Base-by-base conservation (phyloP, 1,139 yeast genomes). In the Sugiyamaella neomexicana region DNA sequence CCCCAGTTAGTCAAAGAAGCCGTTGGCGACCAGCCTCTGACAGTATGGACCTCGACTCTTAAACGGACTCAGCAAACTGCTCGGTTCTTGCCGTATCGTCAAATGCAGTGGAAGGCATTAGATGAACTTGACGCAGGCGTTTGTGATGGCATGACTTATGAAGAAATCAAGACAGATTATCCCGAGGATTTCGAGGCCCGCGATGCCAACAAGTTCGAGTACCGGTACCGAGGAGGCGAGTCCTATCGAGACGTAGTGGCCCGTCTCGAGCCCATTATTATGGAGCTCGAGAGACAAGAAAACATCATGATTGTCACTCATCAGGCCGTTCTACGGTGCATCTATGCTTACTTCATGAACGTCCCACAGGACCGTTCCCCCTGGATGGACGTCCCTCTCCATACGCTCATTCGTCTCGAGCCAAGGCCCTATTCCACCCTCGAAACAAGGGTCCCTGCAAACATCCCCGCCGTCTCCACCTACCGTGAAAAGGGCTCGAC, bases 381-480 rank as follows among this genome's bases (percentile, higher is more conserved):
- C 3, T 93, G 99, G 98, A 91, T 93, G 97, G 89, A 95, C 48
- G 95, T 93, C 55, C 99, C 99, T 7, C 76, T 93, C 65, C 99
- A 93, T 68, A 93, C 99, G 0, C 76, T 93, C 69, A 93, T 93
- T 65, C 87, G 89, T 67, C 77, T 93, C 61, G 98, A 95, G 69
- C 97, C 98, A 8, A 79, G 96, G 56, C 97, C 99, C 1, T 91
- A 89, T 68, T 86, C 85, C 54, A 93, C 99, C 0, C 73, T 85
- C 46, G 98, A 91, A 39, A 86, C 93, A 25, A 78, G 95, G 61
- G 87, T 93, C 54, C 89, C 90, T 62, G 98, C 98, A 0, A 90
- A 93, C 69, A 93, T 93, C 55, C 98, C 99, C 1, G 99, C 99
- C 0, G 99, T 93, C 6, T 85, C 95, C 65, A 93, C 99, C 0